Percentiles rank a stretch among this genome's conserved stretches.
Conservation (phyloP, 1,284 basidiomycete species). For the Pseudozyma thailandica region DNA sequence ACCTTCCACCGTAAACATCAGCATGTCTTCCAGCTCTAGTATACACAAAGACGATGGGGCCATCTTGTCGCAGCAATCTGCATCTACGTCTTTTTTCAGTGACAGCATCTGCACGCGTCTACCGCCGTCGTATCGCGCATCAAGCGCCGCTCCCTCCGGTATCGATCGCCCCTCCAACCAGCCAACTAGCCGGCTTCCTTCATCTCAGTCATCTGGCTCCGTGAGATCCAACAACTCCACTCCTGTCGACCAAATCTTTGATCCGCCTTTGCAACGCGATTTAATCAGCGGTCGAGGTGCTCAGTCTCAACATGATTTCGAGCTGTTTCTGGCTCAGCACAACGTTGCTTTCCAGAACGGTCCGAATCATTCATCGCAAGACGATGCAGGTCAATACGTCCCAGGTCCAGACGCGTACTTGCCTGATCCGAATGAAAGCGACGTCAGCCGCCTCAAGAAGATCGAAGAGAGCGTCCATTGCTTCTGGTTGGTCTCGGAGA, state of each 20-base stretch:
- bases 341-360: no score
- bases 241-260: background rate
- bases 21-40: background rate
- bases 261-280: no score
- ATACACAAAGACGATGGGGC: no score
- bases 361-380: no score
- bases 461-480: slow-evolving; percentile 24
- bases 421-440: background rate
- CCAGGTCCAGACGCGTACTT: background rate
- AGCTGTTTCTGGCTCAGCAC: no score
- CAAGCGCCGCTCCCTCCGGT: background rate
- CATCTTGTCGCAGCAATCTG: background rate
- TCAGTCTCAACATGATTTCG: no score
- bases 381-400: no score
- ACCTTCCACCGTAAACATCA: background rate
- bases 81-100: background rate
- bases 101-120: background rate
- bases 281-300: no score
- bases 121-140: background rate
- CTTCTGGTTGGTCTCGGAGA: slow-evolving; percentile 31
- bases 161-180: background rate
- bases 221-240: background rate
- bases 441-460: slow-evolving; percentile 3
- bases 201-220: background rate
- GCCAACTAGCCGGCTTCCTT: background rate